Evolutionary conservation across 1,139 yeast genomes (phyloP), one percentile per base, ranked within the genome.

Genomic region (Cylindricascospora bacillispora): DNA sequence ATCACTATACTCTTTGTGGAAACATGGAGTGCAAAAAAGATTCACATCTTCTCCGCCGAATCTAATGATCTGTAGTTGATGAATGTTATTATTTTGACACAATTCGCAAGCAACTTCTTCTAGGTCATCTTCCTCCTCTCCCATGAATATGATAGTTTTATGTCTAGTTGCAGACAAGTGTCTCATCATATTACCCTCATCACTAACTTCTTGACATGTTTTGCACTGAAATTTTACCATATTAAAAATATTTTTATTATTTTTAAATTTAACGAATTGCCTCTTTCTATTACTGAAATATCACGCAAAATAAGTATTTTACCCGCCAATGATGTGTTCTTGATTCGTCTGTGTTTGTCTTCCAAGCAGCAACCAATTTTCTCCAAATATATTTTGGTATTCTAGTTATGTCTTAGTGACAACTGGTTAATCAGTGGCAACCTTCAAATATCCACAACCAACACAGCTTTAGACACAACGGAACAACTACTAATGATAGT

Each of bases 21-120:
- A 51, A 45, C 81, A 73, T 6, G 37, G 30, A 22, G 57, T 57
- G 45, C 81, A 73, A 16, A 70, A 44, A 35, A 71, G 50, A 0
- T 64, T 51, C 65, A 73, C 65, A 40, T 69, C 75, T 13, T 65
- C 60, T 14, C 73, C 67, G 2, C 75, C 79, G 46, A 62, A 69
- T 28, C 79, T 49, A 6, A 67, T 54, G 25, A 73, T 58, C 29
- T 58, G 60, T 30, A 73, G 52, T 41, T 66, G 69, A 45, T 71
- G 77, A 27, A 73, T 61, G 44, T 71, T 73, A 27, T 59, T 45
- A 43, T 70, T 70, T 13, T 60, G 60, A 49, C 81, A 73, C 27
- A 65, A 68, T 44, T 71, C 77, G 49, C 81, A 73, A 37, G 59
- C 62, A 7, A 73, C 46, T 7, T 53, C 47, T 40, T 70, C 74